Conservation (phyloP, 495 filamentous ascomycete species). For the Parathielavia hyrcaniae region DNA sequence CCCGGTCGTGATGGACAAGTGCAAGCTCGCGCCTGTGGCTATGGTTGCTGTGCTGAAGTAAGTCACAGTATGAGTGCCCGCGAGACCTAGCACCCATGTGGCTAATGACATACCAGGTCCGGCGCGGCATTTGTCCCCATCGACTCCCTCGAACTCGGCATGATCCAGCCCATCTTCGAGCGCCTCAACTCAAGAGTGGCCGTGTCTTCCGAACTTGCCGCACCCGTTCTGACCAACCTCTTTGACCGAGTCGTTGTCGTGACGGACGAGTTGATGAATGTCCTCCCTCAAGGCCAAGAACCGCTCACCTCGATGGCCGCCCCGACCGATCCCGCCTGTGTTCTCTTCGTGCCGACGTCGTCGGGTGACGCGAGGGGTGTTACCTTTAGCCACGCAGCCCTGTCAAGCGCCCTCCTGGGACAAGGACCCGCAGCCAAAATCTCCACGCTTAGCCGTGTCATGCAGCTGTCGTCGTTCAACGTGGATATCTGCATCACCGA, state of each 20-base stretch:
- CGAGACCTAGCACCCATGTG: too few relatives aligned
- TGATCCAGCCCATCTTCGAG: conserved; percentile 40
- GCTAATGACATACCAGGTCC: conserved; percentile 27
- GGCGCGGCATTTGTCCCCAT: conserved; percentile 42
- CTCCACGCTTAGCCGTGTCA: conserved; percentile 45
- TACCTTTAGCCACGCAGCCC: conserved; percentile 42
- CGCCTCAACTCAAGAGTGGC: conserved; percentile 37
- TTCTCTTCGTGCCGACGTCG: conserved; percentile 36
- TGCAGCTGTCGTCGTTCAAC: conserved; percentile 64
- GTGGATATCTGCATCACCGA: conserved; percentile 64
- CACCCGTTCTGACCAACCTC: conserved; percentile 32
- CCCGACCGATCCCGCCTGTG: conserved; percentile 39
- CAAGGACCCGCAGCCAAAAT: conserved; percentile 49
- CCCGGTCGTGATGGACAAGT: conserved; percentile 44
- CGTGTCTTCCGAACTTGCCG: conserved; percentile 36
- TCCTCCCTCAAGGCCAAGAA: conserved; percentile 24
- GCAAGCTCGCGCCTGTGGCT: conserved; percentile 40
- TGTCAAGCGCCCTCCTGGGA: conserved; percentile 40
- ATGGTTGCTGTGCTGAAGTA: conserved; percentile 46
- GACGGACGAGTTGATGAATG: conserved; percentile 28
- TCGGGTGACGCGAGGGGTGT: conserved; percentile 34
- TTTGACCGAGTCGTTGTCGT: conserved; percentile 36
- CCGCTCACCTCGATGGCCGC: conserved; percentile 36
- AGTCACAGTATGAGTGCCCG: conserved; percentile 18
- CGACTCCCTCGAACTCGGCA: conserved; percentile 36